Conservation (phyloP, 2,329 filamentous ascomycete species). For the Microdochium trichocladiopsis region DNA sequence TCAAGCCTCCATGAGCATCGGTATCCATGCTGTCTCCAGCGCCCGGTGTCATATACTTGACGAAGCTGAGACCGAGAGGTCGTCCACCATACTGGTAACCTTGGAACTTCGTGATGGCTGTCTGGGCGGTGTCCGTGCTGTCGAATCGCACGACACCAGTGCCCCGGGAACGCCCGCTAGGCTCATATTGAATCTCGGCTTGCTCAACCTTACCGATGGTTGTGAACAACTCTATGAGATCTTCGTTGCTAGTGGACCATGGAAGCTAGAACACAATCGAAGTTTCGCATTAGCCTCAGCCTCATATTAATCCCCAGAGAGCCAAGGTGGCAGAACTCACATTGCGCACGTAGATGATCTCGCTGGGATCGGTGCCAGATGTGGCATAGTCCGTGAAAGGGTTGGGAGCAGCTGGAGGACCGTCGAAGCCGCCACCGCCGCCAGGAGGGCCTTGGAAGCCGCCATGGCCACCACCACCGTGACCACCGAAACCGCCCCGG, state of each 20-base stretch:
- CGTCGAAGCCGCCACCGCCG: slow-evolving; percentile 38
- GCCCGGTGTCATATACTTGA: slow-evolving; percentile 77
- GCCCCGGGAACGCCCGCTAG: slow-evolving; percentile 88
- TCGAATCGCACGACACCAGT: slow-evolving; percentile 97
- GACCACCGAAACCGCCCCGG: slow-evolving; percentile 9
- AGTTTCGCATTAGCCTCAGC: not conserved
- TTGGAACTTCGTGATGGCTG: slow-evolving; percentile 93
- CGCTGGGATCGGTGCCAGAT: slow-evolving; percentile 73
- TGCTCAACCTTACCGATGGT: slow-evolving; percentile 98
- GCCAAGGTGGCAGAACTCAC: slow-evolving; percentile 63
- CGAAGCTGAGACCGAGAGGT: slow-evolving; percentile 85
- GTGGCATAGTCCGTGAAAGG: slow-evolving; percentile 92
- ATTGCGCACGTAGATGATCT: slow-evolving; percentile 92
- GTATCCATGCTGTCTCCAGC: slow-evolving; percentile 73
- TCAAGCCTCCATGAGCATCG: slow-evolving; percentile 66
- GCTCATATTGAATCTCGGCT: slow-evolving; percentile 98
- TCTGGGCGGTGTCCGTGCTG: slow-evolving; percentile 74
- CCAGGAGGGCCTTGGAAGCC: slow-evolving; percentile 23
- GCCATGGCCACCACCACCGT: slow-evolving; percentile 17
- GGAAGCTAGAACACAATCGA: slow-evolving; percentile 59
- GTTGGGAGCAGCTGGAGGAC: slow-evolving; percentile 61
- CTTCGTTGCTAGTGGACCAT: slow-evolving; percentile 98
- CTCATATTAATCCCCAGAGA: slow-evolving; percentile 4
- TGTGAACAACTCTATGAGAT: slow-evolving; percentile 90
- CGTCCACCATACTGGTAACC: slow-evolving; percentile 96